These are phyloP conservation scores for Yamadazyma triangularis DNA, from an alignment of 1,139 yeast genomes.

Conservation along the genomic window DNA sequence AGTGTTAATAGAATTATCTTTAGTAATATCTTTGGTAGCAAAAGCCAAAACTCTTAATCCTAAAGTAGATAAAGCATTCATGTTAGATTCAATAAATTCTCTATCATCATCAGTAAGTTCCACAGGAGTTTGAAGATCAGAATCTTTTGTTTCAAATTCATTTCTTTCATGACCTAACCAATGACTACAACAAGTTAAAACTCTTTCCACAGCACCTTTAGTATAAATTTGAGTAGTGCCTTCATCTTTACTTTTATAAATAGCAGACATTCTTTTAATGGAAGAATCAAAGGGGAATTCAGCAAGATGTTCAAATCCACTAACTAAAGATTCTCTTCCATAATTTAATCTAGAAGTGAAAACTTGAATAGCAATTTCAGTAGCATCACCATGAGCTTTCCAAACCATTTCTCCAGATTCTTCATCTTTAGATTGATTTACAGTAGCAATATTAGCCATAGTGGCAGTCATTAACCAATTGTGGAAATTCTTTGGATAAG, in stretches of 20 bases:
- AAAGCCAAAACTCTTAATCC: constrained; percentile 77
- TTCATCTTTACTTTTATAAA: constrained; percentile 37
- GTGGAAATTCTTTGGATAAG: constrained; percentile 25
- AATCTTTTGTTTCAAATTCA: constrained; percentile 7
- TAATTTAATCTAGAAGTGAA: constrained; percentile 55
- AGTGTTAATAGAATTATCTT: constrained; percentile 17
- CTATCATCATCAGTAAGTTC: constrained; percentile 41
- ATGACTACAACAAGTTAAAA: constrained; percentile 51
- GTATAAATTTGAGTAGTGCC: constrained; percentile 43
- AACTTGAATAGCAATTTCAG: constrained; percentile 79
- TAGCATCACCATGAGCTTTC: constrained; percentile 83
- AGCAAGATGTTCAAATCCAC: constrained; percentile 38
- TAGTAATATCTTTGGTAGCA: constrained; percentile 38
- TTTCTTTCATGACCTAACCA: constrained; percentile 42
- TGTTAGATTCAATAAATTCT: constrained; percentile 46
- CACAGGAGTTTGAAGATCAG: constrained; percentile 15
- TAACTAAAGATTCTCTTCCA: constrained; percentile 38
- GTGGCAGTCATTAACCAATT: constrained; percentile 60
- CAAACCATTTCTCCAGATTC: constrained; percentile 43
- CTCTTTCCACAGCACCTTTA: constrained; percentile 79
- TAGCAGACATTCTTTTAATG: constrained; percentile 68
- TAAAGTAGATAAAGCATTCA: constrained; percentile 59
- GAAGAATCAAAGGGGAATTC: constrained; percentile 81
- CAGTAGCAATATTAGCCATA: constrained; percentile 68
- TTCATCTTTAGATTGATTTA: constrained; percentile 37